Base-by-base conservation (phyloP, 352 stramenopile genomes). In the Phytopythium mirpurense region DNA sequence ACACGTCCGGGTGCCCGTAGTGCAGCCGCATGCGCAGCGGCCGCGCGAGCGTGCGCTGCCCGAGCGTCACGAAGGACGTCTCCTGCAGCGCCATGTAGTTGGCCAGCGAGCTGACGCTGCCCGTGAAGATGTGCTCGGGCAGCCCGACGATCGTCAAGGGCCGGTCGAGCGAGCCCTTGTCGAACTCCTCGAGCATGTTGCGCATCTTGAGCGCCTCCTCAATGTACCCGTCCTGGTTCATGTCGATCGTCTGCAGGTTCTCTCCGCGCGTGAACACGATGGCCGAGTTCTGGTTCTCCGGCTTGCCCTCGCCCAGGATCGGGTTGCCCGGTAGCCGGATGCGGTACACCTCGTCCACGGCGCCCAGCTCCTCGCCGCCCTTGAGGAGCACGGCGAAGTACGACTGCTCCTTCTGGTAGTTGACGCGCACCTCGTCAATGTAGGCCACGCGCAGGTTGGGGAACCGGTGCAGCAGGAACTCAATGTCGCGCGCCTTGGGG, bases 41-140 rank as follows among this genome's bases (percentile, higher is more conserved):
- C 19, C 92, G 89, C 11, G 95, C 96, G 18, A 99, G 72, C 19
- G 98, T 98, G 37, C 97, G 93, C 69, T 99, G 97, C 15, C 95
- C 97, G 16, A 99, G 65, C 23, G 97, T 99, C 46, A 99, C 96
- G 59, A 99, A 99, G 18, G 93, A 98, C 12, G 96, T 98, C 74
- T 99, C 97, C 62, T 99, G 97, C 24, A 99, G 68, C 10, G 96
- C 96, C 97, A 99, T 99, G 75, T 99, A 99, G 65, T 99, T 99
- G 9, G 97, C 96, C 51, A 99, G 74, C 18, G 96, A 99, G 67
- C 90, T 98, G 9, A 99, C 96, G 63, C 90, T 98, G 38, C 97
- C 97, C 29, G 97, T 99, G 72, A 99, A 99, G 59, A 99, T 99
- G 72, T 99, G 96, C 65, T 99, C 97, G 14, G 96, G 86, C n/a